Conservation (phyloP, 179 eudicot genomes). For the Nepenthes alata region DNA sequence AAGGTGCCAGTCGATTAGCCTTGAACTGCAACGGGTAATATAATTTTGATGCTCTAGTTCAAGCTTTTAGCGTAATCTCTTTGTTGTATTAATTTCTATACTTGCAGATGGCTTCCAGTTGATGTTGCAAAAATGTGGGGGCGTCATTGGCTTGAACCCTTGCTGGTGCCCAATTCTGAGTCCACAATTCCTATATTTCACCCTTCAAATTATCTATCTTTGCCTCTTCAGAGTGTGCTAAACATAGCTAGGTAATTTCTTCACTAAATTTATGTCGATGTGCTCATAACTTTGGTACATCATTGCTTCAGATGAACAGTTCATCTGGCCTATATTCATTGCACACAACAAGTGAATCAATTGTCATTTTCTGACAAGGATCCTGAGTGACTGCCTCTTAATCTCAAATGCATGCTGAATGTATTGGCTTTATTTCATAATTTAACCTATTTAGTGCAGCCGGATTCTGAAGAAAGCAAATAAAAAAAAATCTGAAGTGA, state of each 20-base stretch:
- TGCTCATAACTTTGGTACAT: neutral
- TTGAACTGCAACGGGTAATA: constrained; percentile 88
- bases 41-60: constrained; percentile 1
- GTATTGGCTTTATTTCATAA: no score
- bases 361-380: no score
- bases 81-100: constrained; percentile 5
- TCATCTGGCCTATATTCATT: no score
- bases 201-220: constrained; percentile 62
- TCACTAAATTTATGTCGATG: neutral
- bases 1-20: constrained; percentile 74
- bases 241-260: constrained; percentile 71
- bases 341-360: no score
- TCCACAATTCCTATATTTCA: constrained; percentile 53
- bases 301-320: no score
- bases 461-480: no score
- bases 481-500: no score
- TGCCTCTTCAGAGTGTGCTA: constrained; percentile 84
- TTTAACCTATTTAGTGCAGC: no score
- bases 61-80: neutral
- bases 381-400: no score
- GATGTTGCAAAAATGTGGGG: constrained; percentile 97
- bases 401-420: no score
- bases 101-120: constrained; percentile 82
- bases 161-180: constrained; percentile 60
- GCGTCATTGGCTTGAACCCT: constrained; percentile 89